Conservation (phyloP, 2,329 filamentous ascomycete genomes). For the Alternaria incomplexa region DNA sequence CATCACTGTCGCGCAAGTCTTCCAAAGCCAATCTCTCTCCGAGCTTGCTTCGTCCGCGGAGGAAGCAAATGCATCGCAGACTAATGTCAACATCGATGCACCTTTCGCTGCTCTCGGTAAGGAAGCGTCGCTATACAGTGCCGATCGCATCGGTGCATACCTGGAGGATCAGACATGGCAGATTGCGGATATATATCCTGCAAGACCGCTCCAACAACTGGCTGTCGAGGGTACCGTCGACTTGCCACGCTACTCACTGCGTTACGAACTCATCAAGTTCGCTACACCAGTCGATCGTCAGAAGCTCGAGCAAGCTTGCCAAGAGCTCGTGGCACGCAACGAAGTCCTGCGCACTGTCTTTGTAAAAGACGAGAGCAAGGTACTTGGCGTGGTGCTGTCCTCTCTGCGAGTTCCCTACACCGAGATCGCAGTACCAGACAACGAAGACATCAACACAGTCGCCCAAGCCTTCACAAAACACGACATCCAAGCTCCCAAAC, state of each 20-base stretch:
- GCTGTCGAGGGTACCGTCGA: conserved; percentile 65
- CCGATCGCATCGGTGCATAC: conserved; percentile 57
- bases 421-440: conserved; percentile 45
- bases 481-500: conserved; percentile 63
- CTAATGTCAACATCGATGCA: conserved; percentile 37
- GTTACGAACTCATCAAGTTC: conserved; percentile 70
- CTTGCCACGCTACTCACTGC: conserved; percentile 65
- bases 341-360: conserved; percentile 73
- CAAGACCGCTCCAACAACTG: conserved; percentile 64
- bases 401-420: conserved; percentile 60
- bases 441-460: conserved; percentile 59
- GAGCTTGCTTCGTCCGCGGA: conserved; percentile 34
- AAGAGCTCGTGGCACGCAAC: conserved; percentile 64
- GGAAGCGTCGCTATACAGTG: conserved; percentile 54
- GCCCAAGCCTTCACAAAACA: conserved; percentile 60
- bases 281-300: conserved; percentile 57
- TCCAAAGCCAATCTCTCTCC: conserved; percentile 50
- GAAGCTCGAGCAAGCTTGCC: conserved; percentile 58
- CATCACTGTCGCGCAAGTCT: conserved; percentile 54
- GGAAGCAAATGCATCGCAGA: conserved; percentile 35
- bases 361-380: conserved; percentile 56
- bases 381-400: conserved; percentile 65
- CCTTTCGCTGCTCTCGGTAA: conserved; percentile 60
- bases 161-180: conserved; percentile 60
- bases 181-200: conserved; percentile 64